Base-by-base conservation (phyloP, 1,139 yeast species). In the Starmera stellimalicola region DNA sequence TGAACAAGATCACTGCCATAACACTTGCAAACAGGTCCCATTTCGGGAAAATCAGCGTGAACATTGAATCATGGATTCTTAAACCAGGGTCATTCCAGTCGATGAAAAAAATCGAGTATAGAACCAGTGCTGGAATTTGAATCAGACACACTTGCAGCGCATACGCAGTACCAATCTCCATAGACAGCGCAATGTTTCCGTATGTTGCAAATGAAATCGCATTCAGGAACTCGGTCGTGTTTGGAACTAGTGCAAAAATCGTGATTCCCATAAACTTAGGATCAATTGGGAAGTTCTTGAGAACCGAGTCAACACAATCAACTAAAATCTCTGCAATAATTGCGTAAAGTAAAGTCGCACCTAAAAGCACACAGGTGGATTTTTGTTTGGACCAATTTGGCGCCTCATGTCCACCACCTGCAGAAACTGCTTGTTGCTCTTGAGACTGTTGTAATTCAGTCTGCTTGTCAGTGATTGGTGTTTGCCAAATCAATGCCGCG, bases 121-220 rank as follows among this genome's bases (percentile, higher is more conserved):
- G 56, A 4, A 87, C 94, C 50, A 91, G 68, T 6, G 94, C 78
- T 0, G 99, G 99, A 31, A 91, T 84, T 55, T 91, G 99, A 42
- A 91, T 68, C 36, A 91, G 64, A 44, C 95, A 93, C n/a, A 91
- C 99, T 56, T 91, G 99, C 40, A 91, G 65, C 0, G 95, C 98
- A 54, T 91, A 91, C 0, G 98, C 98, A 44, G 94, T 80, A 42
- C 99, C 98, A 55, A 91, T 91, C 55, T 91, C 99, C 95, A 91
- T 84, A 2, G 93, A 81, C 32, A 91, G 65, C 0, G 98, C 95
- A 38, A 93, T 95, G 46, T 91, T 91, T 3, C 98, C 99, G 44
- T 93, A 77, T 49, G 85, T 75, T 0, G 99, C 98, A 63, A 91
- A 91, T 11, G 96, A 87, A 40, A 91, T 88, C 49, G 98, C 99